Conservation (phyloP, 164 flowering plant species). For the Cinnamomum micranthum region DNA sequence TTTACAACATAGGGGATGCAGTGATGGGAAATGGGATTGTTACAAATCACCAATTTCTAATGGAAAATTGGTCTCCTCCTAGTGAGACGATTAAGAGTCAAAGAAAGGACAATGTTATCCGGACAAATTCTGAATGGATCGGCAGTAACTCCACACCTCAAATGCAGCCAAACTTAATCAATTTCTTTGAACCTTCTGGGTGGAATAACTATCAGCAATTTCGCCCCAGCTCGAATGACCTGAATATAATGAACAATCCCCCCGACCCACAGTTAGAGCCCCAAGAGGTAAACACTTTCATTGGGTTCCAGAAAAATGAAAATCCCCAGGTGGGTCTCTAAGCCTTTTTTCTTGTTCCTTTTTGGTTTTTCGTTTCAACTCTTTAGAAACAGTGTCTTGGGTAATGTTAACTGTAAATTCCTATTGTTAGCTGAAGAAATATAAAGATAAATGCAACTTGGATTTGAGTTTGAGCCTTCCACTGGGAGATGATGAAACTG, state of each 20-base stretch:
- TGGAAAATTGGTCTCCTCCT: conserved; percentile 39
- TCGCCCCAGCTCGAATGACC: conserved; percentile 3
- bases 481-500: not conserved
- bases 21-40: conserved; percentile 18
- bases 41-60: conserved; percentile 24
- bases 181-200: not conserved
- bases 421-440: conserved; percentile 5
- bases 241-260: not conserved
- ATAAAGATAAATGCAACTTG: conserved; percentile 7
- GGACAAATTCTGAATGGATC: conserved; percentile 3
- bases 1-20: conserved; percentile 9
- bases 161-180: conserved; percentile 4
- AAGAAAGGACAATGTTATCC: conserved; percentile 1
- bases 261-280: conserved; percentile 11
- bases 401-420: not conserved
- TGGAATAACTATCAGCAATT: not conserved
- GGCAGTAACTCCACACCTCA: conserved; percentile 16
- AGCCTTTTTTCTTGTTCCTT: too few relatives aligned
- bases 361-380: too few relatives aligned
- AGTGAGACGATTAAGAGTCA: conserved; percentile 13
- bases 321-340: too few relatives aligned
- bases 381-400: too few relatives aligned
- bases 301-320: not conserved
- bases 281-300: conserved; percentile 21
- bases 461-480: conserved; percentile 21